Percentiles rank a stretch among this genome's conserved stretches.
Evolutionary conservation across 2,329 filamentous ascomycete species (phyloP).

Genomic region (Aspergillus fijiensis): DNA sequence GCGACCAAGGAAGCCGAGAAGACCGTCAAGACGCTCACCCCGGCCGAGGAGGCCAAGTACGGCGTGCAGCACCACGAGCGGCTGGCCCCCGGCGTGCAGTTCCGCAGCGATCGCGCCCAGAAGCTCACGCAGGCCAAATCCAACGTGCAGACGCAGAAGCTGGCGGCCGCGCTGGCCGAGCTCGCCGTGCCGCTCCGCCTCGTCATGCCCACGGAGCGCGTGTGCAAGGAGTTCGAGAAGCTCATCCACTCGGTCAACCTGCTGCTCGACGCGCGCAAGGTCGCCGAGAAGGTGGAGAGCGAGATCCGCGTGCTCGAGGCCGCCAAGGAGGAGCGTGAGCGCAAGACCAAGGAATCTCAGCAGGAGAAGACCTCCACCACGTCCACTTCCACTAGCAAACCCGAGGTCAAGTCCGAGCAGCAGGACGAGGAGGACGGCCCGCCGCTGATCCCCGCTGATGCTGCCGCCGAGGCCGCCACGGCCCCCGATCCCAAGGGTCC

Average conservation of each 20-base stretch:
- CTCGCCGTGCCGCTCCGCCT: constrained; percentile 48
- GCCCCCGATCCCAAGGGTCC: constrained; percentile 12
- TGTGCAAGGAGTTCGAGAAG: constrained; percentile 51
- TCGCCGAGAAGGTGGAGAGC: constrained; percentile 48
- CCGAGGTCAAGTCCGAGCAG: constrained; percentile 37
- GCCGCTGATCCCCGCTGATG: constrained; percentile 9
- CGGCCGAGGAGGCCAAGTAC: constrained; percentile 74
- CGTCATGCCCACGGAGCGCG: constrained; percentile 52
- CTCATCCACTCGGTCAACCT: constrained; percentile 49
- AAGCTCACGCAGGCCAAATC: constrained; percentile 53
- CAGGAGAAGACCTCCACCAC: constrained; percentile 16
- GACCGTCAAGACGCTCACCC: constrained; percentile 68
- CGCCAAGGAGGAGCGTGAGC: constrained; percentile 41
- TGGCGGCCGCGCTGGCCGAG: constrained; percentile 48
- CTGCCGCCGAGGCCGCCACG: constrained; percentile 15
- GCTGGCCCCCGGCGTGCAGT: constrained; percentile 79
- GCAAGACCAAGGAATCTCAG: constrained; percentile 32
- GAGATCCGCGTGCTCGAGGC: constrained; percentile 50
- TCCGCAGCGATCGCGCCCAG: constrained; percentile 66
- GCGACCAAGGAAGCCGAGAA: constrained; percentile 41
- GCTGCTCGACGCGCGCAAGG: constrained; percentile 49
- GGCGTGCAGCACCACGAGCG: constrained; percentile 85
- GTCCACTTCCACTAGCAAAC: constrained; percentile 8
- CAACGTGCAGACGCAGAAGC: constrained; percentile 51
- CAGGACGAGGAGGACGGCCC: constrained; percentile 26